Conservation (phyloP, 2,329 filamentous ascomycete species). For the Diaporthe capsici region DNA sequence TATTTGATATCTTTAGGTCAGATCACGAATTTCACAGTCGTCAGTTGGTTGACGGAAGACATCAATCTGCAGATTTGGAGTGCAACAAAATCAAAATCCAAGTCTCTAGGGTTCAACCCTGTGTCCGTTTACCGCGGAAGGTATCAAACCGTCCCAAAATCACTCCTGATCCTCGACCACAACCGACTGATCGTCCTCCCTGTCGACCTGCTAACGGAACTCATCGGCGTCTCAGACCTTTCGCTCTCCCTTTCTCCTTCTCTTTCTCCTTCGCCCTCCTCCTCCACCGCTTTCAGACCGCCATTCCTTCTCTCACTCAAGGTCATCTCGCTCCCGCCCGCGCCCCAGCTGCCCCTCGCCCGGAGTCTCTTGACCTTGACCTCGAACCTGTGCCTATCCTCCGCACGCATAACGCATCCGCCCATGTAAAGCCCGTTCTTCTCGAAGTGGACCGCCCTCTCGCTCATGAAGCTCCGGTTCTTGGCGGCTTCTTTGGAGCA, state of each 20-base stretch:
- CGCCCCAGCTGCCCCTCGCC: conserved; percentile 33
- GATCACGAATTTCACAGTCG: not conserved
- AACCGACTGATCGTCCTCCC: conserved; percentile 30
- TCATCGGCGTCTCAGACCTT: conserved; percentile 29
- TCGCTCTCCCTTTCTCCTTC: not conserved
- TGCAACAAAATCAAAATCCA: not conserved
- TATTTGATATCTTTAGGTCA: not conserved
- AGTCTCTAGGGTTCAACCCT: conserved; percentile 1
- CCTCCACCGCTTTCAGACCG: conserved; percentile 19
- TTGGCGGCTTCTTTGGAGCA: conserved; percentile 36
- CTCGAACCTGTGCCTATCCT: conserved; percentile 40
- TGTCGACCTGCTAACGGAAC: not conserved
- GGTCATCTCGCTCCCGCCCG: conserved; percentile 6
- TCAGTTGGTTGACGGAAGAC: too few species aligned
- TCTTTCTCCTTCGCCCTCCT: conserved; percentile 14
- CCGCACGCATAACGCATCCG: conserved; percentile 31
- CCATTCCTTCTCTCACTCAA: not conserved
- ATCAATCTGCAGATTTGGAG: not conserved
- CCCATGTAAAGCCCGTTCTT: conserved; percentile 39
- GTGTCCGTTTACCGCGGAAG: too few species aligned
- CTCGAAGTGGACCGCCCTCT: conserved; percentile 35
- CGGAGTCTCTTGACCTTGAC: conserved; percentile 34
- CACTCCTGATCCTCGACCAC: conserved; percentile 1
- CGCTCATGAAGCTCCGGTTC: conserved; percentile 6
- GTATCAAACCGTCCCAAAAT: not conserved